A percentile compares a stretch with the other conserved stretches of the same genome.
Conservation (phyloP, 2,329 filamentous ascomycete genomes). For the Diaporthe citrichinensis region DNA sequence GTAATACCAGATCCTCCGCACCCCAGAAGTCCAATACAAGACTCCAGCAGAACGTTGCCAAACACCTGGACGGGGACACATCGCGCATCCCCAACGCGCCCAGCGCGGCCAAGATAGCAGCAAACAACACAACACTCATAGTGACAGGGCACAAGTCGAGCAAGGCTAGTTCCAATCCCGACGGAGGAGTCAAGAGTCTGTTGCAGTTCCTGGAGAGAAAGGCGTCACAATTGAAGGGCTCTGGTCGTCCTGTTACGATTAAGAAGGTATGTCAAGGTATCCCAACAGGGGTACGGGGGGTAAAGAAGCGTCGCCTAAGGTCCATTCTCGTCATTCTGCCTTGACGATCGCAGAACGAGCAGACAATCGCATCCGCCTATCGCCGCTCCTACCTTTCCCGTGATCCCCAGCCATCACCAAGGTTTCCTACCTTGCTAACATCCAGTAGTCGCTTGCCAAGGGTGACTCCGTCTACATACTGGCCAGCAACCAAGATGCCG, state of each 20-base stretch:
- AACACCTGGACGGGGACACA: slow-evolving; percentile 51
- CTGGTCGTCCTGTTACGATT: slow-evolving; percentile 73
- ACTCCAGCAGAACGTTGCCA: slow-evolving; percentile 44
- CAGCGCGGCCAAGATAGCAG: slow-evolving; percentile 44
- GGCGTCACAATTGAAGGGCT: slow-evolving; percentile 56
- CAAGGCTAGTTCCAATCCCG: slow-evolving; percentile 76
- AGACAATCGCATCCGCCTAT: slow-evolving; percentile 52
- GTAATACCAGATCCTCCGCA: slow-evolving; percentile 40
- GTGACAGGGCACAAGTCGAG: slow-evolving; percentile 77
- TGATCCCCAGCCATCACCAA: slow-evolving; percentile 54
- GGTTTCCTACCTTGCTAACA: slow-evolving; percentile 74
- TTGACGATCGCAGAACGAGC: slow-evolving; percentile 56
- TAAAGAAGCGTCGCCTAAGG: slow-evolving; percentile 56
- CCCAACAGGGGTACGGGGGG: slow-evolving; percentile 59
- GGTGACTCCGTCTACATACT: slow-evolving; percentile 79
- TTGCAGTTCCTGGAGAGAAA: slow-evolving; percentile 81
- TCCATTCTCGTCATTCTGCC: slow-evolving; percentile 57
- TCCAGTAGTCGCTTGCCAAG: slow-evolving; percentile 76
- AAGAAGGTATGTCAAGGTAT: slow-evolving; percentile 80
- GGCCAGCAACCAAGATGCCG: slow-evolving; percentile 74
- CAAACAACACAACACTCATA: slow-evolving; percentile 57
- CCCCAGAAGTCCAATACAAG: slow-evolving; percentile 40
- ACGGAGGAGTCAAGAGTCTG: slow-evolving; percentile 76
- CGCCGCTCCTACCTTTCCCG: slow-evolving; percentile 55
- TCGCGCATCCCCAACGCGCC: slow-evolving; percentile 45